phyloP scores from a whole-genome alignment of 768 basidiomycete species.

The Tulasnella sp. region DNA sequence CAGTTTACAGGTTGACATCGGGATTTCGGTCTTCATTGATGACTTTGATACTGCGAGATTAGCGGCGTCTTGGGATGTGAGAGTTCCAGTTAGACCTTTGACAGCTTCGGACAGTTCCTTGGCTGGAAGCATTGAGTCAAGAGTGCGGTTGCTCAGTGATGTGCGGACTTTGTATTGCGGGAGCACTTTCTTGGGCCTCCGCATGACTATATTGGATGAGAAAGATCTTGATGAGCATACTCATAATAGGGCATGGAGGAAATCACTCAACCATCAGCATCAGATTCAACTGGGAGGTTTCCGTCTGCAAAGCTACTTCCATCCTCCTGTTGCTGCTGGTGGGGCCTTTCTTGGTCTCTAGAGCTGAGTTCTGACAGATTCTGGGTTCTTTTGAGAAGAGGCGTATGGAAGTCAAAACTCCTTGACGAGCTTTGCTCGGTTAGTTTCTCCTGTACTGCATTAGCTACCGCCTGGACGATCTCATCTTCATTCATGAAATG shows the following conservation, averaged over 20 bases:
- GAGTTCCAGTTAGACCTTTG: neutral
- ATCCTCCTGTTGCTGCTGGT: too few species aligned
- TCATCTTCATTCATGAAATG: conserved; percentile 86
- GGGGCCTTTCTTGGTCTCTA: too few species aligned
- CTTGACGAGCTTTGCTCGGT: conserved; percentile 33
- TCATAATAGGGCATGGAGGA: too few species aligned
- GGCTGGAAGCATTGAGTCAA: conserved; percentile 84
- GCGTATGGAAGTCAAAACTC: conserved; percentile 30
- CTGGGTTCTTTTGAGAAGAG: conserved; percentile 2
- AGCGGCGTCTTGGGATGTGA: conserved; percentile 23
- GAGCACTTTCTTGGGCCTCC: conserved; percentile 37
- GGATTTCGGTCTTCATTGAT: conserved; percentile 38
- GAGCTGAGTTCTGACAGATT: too few species aligned
- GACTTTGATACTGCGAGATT: conserved; percentile 35
- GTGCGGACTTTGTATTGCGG: conserved; percentile 90
- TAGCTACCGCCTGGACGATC: conserved; percentile 65
- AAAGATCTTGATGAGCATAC: too few species aligned
- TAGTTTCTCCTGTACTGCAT: conserved; percentile 54
- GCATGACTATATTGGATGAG: too few species aligned
- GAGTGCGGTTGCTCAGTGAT: conserved; percentile 71
- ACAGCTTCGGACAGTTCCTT: neutral
- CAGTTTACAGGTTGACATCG: conserved; percentile 63
- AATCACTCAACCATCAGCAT: too few species aligned
- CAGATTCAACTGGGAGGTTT: too few species aligned
- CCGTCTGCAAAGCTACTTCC: too few species aligned